Base-by-base conservation (phyloP, 2,329 filamentous ascomycete genomes). In the Trichoderma atroviride region DNA sequence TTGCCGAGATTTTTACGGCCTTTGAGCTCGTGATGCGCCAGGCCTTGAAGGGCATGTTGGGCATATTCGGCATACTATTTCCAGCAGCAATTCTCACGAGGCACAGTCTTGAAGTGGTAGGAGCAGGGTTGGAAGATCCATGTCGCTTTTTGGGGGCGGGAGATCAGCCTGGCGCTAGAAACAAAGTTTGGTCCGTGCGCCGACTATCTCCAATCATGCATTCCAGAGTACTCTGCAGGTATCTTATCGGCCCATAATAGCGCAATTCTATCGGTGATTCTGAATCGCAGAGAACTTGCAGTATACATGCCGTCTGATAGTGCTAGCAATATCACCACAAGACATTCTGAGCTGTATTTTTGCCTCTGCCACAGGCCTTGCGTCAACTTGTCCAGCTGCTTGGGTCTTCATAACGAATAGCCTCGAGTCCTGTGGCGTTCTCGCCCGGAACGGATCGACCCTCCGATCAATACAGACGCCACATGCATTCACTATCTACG, bases 181-280 rank as follows among this genome's bases (percentile, higher is more conserved):
- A 58, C 35, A 58, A 52, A 13, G n/a, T 66, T 29, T 58, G 63
- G 63, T 37, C 63, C 29, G 53, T 66, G 53, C 63, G n/a, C 40
- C 40, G 5, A 50, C n/a, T 11, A n/a, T 50, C 53, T 27, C 35
- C 14, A 40, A 27, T 13, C 14, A 40, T 14, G n/a, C 11, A 13
- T n/a, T 37, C 3, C 5, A 35, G 55, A 58, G 55, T 58, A 58
- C 31, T 33, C 14, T 33, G 13, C 10, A 13, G 31, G 55, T 58
- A 35, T 37, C 19, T 5, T 22, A 16, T 7, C 3, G 11, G n/a
- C n/a, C n/a, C n/a, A n/a, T n/a, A n/a, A n/a, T n/a, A n/a, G n/a
- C n/a, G n/a, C n/a, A n/a, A n/a, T n/a, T n/a, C n/a, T n/a, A n/a
- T n/a, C n/a, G n/a, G n/a, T n/a, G n/a, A n/a, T 33, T 31, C n/a